A percentile compares a stretch with the other conserved stretches of the same genome.
phyloP scores from a whole-genome alignment of 2,329 filamentous ascomycete genomes.

The Neocucurbitaria cava region DNA sequence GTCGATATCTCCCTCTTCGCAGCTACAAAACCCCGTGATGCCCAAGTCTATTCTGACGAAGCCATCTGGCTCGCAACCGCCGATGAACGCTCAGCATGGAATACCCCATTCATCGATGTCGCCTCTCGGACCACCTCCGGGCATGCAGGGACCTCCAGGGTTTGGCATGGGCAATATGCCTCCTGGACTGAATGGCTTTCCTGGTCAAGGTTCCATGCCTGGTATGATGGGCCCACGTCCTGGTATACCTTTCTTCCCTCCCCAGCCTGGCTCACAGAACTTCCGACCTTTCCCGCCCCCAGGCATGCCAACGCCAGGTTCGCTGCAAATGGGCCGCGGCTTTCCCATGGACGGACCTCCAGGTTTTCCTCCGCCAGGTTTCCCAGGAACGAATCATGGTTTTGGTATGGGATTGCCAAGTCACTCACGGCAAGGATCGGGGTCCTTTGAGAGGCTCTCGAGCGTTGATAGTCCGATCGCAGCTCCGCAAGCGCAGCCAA shows the following conservation, averaged over 20 bases:
- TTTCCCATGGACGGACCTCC: slow-evolving; percentile 62
- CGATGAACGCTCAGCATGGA: slow-evolving; percentile 58
- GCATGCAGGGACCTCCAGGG: slow-evolving; percentile 64
- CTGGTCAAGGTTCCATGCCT: slow-evolving; percentile 60
- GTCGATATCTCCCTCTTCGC: slow-evolving; percentile 67
- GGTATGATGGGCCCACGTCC: slow-evolving; percentile 63
- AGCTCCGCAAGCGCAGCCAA: slow-evolving; percentile 69
- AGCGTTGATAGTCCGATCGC: slow-evolving; percentile 63
- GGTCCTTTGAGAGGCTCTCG: slow-evolving; percentile 62
- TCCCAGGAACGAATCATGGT: slow-evolving; percentile 45
- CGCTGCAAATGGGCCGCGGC: slow-evolving; percentile 64
- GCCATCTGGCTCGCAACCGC: slow-evolving; percentile 56
- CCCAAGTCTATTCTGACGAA: slow-evolving; percentile 70
- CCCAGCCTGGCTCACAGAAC: slow-evolving; percentile 58
- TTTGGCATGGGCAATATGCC: slow-evolving; percentile 55
- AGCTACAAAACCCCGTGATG: slow-evolving; percentile 70
- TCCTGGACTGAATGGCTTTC: slow-evolving; percentile 58
- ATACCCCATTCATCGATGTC: slow-evolving; percentile 69
- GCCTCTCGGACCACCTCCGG: slow-evolving; percentile 64
- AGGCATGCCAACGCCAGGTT: slow-evolving; percentile 63
- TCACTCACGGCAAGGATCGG: slow-evolving; percentile 80
- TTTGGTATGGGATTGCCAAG: slow-evolving; percentile 54
- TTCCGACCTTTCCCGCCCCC: slow-evolving; percentile 66
- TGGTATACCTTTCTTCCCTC: slow-evolving; percentile 63
- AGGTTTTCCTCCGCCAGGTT: slow-evolving; percentile 50